phyloP scores from a whole-genome alignment of 1,284 basidiomycete species.

The Puccinia polysora region DNA sequence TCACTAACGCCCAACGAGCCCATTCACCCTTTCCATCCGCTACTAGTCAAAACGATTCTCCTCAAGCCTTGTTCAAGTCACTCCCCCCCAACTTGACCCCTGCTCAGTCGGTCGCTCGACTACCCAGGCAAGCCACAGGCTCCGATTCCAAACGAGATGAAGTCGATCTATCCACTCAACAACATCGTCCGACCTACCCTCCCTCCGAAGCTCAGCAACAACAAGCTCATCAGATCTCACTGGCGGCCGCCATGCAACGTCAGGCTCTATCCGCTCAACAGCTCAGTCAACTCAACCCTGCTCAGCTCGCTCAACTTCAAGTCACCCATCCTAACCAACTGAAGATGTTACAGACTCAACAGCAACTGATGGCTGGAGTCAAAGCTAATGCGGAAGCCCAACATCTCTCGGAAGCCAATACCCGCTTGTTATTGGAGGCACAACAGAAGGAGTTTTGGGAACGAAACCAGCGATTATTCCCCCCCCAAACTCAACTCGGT shows the following conservation, averaged over 20 bases:
- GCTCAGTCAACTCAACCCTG: background rate
- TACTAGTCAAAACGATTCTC: slow-evolving; percentile 20
- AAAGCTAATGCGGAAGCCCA: slow-evolving; percentile 10
- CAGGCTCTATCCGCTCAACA: background rate
- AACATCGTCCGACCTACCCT: too few species aligned
- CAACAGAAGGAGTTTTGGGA: slow-evolving; percentile 7
- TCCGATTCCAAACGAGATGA: slow-evolving; percentile 34
- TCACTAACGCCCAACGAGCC: background rate
- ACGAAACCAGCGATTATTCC: slow-evolving; percentile 14
- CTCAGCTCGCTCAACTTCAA: slow-evolving; percentile 25
- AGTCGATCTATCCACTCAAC: background rate
- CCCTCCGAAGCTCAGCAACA: slow-evolving; percentile 9
- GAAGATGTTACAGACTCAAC: background rate
- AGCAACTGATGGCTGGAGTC: background rate
- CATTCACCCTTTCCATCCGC: slow-evolving; percentile 30
- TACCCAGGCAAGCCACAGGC: slow-evolving; percentile 10
- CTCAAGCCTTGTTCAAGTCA: slow-evolving; percentile 33
- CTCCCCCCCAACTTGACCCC: slow-evolving; percentile 32
- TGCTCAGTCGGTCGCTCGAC: slow-evolving; percentile 18
- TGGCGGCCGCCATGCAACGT: background rate
- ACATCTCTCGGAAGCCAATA: slow-evolving; percentile 9
- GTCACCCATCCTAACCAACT: background rate
- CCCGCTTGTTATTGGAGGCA: background rate
- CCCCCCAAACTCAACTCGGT: background rate
- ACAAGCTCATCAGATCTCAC: slow-evolving; percentile 9